These are phyloP conservation scores for Withania somnifera DNA, from an alignment of 305 asterid species.

Conservation along the genomic window DNA sequence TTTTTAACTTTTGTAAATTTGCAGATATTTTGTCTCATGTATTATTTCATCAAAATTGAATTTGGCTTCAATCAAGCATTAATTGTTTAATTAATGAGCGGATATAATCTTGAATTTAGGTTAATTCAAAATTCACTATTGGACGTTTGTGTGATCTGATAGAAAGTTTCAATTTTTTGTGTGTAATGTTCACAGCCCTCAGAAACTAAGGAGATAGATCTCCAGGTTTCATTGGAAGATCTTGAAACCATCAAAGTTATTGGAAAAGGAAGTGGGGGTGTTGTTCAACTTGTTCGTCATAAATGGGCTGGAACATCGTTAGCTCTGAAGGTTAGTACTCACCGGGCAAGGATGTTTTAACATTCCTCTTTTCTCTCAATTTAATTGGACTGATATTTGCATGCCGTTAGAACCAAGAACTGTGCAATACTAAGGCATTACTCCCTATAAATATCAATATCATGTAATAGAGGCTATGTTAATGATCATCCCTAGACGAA, in stretches of 20 bases:
- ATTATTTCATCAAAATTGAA: not conserved
- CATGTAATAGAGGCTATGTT: not conserved
- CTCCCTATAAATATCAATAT: not conserved
- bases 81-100: not conserved
- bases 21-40: not conserved
- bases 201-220: conserved; percentile 56
- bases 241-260: conserved; percentile 93
- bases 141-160: not conserved
- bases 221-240: conserved; percentile 83
- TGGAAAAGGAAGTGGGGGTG: conserved; percentile 97
- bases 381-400: not conserved
- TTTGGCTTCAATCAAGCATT: not conserved
- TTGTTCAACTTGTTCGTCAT: conserved; percentile 94
- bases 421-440: not conserved
- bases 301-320: conserved; percentile 89
- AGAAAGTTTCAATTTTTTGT: not conserved
- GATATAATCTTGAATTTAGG: not conserved
- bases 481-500: not conserved
- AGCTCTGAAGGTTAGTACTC: conserved; percentile 71
- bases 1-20: not conserved
- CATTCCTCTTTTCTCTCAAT: not conserved
- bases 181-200: conserved; percentile 34
- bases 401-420: not conserved
- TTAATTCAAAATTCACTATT: not conserved
- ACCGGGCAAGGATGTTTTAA: not conserved